Evolutionary conservation across 805 yeast genomes (phyloP), one percentile per base, ranked within the genome.

Genomic region (Suhomyces tanzawaensis): DNA sequence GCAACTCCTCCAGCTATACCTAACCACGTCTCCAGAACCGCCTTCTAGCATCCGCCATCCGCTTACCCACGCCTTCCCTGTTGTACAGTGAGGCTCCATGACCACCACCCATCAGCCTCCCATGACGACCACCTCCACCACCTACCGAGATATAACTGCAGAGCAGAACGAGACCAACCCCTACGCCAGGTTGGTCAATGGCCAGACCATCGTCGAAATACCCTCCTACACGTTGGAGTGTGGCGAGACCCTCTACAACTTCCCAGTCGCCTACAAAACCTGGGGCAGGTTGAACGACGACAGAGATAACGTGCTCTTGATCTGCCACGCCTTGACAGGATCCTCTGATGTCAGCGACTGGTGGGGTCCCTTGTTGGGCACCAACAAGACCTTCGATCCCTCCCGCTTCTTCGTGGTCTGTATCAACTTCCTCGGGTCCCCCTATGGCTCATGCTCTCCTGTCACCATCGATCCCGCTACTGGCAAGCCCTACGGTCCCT

Each of bases 321-420:
- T 93, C 11, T 85, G 96, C 51, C 99, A 93, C 67, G 98, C 99
- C 0, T 69, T 93, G 39, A 89, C 98, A 0, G 99, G 99, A 0
- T 88, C 96, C 0, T 77, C 96, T 0, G 98, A 93, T 58, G 96
- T 91, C 13, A 75, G 84, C 27, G 99, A 93, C 54, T 93, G 99
- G 99, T 93, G 99, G 99, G 97, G 98, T 0, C 97, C 98, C 0
- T 62, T 93, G 17, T 65, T 93, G 19, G 99, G 98, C 0, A 76
- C 79, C 3, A 85, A 79, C 11, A 76, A 82, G 41, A 95, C 98
- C 1, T 88, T 93, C 61, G 99, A 93, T 62, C 95, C 97, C 0
- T 70, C 89, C 0, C 75, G 85, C 47, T 93, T 82, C 59, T 87
- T 87, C 59, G 79, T 93, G 32, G 73, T 93, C 12, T 91, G 99